A percentile compares a stretch with the other conserved stretches of the same genome.
phyloP scores from a whole-genome alignment of 257 asterid species.

The Rubia yunnanensis region DNA sequence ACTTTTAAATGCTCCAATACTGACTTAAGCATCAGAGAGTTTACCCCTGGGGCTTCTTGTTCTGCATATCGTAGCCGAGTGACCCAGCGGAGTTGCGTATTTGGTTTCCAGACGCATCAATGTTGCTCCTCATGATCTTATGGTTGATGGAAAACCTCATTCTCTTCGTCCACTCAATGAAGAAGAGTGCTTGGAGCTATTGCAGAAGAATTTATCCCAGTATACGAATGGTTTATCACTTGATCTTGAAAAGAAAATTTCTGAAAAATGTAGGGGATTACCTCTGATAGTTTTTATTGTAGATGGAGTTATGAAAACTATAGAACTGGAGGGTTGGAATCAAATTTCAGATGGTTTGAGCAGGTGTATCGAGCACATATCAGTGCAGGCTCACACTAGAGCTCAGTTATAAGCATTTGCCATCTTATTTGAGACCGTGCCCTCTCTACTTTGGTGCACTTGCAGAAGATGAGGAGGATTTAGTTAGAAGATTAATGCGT shows the following conservation, averaged over 20 bases:
- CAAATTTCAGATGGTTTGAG: background rate
- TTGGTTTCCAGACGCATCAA: too few relatives aligned
- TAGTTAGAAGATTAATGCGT: background rate
- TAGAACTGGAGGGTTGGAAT: background rate
- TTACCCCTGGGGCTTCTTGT: too few relatives aligned
- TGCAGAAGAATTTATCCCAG: too few relatives aligned
- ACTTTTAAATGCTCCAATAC: too few relatives aligned
- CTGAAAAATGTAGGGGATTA: background rate
- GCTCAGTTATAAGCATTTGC: background rate
- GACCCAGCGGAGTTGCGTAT: too few relatives aligned
- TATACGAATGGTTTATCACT: background rate
- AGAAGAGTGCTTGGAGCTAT: too few relatives aligned
- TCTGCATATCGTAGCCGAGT: too few relatives aligned
- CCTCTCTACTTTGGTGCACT: background rate
- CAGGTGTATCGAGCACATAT: background rate
- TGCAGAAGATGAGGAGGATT: background rate
- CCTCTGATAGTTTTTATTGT: background rate
- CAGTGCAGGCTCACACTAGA: background rate
- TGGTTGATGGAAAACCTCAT: background rate
- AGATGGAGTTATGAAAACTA: background rate
- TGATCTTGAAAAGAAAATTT: background rate
- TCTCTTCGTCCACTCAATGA: background rate
- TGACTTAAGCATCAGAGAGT: too few relatives aligned
- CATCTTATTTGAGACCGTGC: background rate
- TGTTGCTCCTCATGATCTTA: too few relatives aligned